phyloP scores from a whole-genome alignment of 176 grass and related monocot genomes.

The Tillandsia leiboldiana region DNA sequence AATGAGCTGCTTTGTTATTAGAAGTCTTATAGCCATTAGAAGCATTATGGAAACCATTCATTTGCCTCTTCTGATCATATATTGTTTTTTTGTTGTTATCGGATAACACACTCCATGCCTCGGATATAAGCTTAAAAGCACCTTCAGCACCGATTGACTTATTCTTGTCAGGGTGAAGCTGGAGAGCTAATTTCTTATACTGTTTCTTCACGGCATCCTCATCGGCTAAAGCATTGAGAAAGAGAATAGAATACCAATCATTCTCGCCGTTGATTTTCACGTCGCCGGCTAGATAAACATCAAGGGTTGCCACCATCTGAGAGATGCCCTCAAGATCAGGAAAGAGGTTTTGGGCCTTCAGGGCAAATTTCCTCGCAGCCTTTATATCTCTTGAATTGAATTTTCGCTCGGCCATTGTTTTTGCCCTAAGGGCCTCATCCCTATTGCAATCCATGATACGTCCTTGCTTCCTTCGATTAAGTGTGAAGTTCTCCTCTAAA shows the following conservation, averaged over 20 bases:
- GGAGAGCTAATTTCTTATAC: conserved; percentile 54
- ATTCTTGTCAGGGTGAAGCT: conserved; percentile 64
- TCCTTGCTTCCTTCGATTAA: no score
- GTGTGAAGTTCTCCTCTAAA: no score
- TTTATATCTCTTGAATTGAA: conserved; percentile 31
- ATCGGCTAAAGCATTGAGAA: conserved; percentile 25
- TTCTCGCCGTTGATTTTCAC: conserved; percentile 44
- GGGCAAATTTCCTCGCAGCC: conserved; percentile 43
- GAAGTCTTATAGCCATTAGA: conserved; percentile 31
- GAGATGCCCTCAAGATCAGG: conserved; percentile 47
- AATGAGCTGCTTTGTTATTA: conserved; percentile 13
- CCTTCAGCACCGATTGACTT: conserved; percentile 56
- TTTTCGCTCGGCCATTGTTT: conserved; percentile 46
- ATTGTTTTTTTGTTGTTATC: conserved; percentile 41
- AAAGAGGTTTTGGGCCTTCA: conserved; percentile 48
- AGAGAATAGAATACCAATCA: conserved; percentile 69
- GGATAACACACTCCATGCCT: conserved; percentile 66
- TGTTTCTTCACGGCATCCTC: conserved; percentile 69
- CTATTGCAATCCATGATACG: conserved; percentile 23
- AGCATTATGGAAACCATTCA: conserved; percentile 19
- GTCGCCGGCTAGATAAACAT: conserved; percentile 54
- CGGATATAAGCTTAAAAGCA: conserved; percentile 64
- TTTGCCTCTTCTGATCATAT: conserved; percentile 46
- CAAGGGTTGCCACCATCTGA: conserved; percentile 59
- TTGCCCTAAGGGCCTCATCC: conserved; percentile 46